phyloP scores from a whole-genome alignment of 2,329 filamentous ascomycete genomes.

The Ophiognomonia clavigignenti-juglandacearum region DNA sequence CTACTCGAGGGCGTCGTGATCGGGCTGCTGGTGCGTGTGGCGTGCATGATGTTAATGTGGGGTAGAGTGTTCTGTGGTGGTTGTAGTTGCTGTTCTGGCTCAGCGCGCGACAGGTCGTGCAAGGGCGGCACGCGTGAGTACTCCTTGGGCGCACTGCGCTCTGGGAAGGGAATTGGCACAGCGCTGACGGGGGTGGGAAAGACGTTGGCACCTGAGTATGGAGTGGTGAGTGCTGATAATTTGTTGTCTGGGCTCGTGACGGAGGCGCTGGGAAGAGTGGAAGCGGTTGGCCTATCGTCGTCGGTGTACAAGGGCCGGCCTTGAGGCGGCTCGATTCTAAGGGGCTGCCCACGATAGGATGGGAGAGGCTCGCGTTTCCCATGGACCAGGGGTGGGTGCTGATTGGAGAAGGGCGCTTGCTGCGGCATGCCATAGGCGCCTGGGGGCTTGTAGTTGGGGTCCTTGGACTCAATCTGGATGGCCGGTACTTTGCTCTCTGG shows the following conservation, averaged over 20 bases:
- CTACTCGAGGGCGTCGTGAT: constrained; percentile 35
- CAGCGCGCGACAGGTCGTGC: constrained; percentile 53
- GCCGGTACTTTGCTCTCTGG: constrained; percentile 63
- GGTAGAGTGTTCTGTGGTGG: constrained; percentile 48
- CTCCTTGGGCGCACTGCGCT: constrained; percentile 44
- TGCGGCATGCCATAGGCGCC: constrained; percentile 60
- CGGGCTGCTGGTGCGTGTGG: constrained; percentile 45
- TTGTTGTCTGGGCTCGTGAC: constrained; percentile 54
- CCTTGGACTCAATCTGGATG: constrained; percentile 80
- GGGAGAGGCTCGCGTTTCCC: constrained; percentile 53
- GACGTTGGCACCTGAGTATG: constrained; percentile 45
- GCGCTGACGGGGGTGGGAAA: constrained; percentile 62
- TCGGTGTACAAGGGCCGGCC: constrained; percentile 50
- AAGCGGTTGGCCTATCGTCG: constrained; percentile 55
- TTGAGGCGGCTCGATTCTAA: constrained; percentile 60
- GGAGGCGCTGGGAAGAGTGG: constrained; percentile 54
- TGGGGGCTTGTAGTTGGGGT: constrained; percentile 57
- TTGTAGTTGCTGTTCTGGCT: constrained; percentile 51
- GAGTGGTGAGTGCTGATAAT: constrained; percentile 49
- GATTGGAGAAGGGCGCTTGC: constrained; percentile 25
- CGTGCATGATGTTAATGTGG: constrained; percentile 53
- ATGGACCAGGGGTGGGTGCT: constrained; percentile 25
- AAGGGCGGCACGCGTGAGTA: constrained; percentile 58
- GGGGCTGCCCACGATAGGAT: constrained; percentile 55
- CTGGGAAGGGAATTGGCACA: constrained; percentile 36